These are phyloP conservation scores for Penicillium atrosanguineum DNA, from an alignment of 495 filamentous ascomycete species.

Conservation along the genomic window DNA sequence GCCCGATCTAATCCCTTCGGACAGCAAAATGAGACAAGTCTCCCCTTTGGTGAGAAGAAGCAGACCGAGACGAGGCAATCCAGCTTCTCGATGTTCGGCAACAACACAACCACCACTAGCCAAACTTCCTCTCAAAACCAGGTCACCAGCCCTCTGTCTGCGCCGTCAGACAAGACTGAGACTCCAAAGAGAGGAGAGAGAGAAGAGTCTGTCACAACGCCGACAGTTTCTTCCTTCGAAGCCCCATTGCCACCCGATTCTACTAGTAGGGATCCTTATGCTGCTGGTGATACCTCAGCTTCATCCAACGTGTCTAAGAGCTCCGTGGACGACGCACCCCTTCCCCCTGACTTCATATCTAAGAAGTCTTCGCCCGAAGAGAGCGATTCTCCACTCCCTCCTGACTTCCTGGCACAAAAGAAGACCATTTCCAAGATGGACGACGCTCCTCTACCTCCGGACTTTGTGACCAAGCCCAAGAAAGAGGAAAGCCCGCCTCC, in stretches of 20 bases:
- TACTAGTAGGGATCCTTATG: constrained; percentile 65
- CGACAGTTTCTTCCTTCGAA: constrained; percentile 32
- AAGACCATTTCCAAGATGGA: constrained; percentile 32
- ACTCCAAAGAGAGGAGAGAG: constrained; percentile 25
- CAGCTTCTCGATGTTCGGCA: constrained; percentile 39
- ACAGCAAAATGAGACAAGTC: constrained; percentile 34
- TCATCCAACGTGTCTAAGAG: constrained; percentile 58
- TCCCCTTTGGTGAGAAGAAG: constrained; percentile 31
- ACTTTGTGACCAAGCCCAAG: constrained; percentile 19
- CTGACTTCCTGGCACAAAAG: constrained; percentile 35
- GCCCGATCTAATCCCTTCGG: constrained; percentile 29
- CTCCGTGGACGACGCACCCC: constrained; percentile 44
- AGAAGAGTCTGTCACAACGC: constrained; percentile 23
- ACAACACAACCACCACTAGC: constrained; percentile 3
- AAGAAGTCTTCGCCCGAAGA: constrained; percentile 10
- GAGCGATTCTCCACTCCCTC: constrained; percentile 13
- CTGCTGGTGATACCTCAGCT: constrained; percentile 64
- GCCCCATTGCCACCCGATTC: constrained; percentile 74
- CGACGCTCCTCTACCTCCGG: constrained; percentile 31
- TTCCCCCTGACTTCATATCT: constrained; percentile 24
- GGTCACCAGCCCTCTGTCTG: constrained; percentile 30
- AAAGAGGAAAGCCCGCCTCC: constrained; percentile 18
- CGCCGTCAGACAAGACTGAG: constrained; percentile 39
- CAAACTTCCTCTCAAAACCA: constrained; percentile 21
- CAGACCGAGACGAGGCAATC: constrained; percentile 37